These are phyloP conservation scores for Plantago lanceolata DNA, from an alignment of 305 asterid genomes.

Conservation along the genomic window DNA sequence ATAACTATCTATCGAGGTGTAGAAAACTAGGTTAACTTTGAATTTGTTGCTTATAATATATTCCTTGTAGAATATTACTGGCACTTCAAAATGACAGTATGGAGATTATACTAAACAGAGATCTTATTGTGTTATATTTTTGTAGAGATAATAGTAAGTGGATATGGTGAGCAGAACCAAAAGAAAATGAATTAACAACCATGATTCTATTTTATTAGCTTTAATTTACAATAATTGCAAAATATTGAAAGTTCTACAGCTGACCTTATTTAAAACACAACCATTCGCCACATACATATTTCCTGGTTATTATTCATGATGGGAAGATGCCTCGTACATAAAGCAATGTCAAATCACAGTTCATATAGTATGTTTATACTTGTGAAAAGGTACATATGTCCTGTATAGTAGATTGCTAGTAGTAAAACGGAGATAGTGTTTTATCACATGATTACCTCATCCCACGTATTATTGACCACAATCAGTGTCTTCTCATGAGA, in stretches of 20 bases:
- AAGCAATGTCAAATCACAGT: not conserved
- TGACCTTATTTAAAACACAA: not conserved
- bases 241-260: not conserved
- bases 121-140: slow-evolving; percentile 13
- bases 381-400: no score
- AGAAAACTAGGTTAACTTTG: not conserved
- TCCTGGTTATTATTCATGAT: not conserved
- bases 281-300: not conserved
- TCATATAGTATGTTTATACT: no score
- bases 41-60: not conserved
- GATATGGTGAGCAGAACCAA: slow-evolving; percentile 5
- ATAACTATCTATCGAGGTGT: not conserved
- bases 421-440: slow-evolving; percentile 3
- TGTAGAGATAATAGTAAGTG: slow-evolving; percentile 13
- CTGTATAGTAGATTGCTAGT: no score
- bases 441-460: slow-evolving; percentile 47
- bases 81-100: slow-evolving; percentile 1
- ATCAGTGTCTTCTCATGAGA: slow-evolving; percentile 49
- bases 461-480: slow-evolving; percentile 59
- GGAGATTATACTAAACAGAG: not conserved
- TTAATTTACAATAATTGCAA: not conserved
- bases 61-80: not conserved
- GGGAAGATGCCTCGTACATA: not conserved
- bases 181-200: not conserved
- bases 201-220: not conserved